A percentile compares a stretch with the other conserved stretches of the same genome.
phyloP scores from a whole-genome alignment of 345 rosid species.

The Brassica cretica region DNA sequence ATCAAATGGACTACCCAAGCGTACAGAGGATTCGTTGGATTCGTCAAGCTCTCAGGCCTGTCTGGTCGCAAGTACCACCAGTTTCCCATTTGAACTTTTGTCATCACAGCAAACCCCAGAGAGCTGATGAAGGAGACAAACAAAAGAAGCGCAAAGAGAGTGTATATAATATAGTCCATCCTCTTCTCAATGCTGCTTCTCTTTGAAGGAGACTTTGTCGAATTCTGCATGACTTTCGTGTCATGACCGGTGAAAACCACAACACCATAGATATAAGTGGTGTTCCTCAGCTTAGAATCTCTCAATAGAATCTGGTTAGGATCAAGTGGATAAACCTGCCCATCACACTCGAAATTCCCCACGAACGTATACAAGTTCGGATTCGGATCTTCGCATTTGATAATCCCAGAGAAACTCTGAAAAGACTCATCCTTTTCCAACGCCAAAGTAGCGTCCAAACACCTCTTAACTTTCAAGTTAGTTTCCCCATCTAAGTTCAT shows the following conservation, averaged over 20 bases:
- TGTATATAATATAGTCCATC: slow-evolving; percentile 65
- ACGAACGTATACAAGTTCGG: slow-evolving; percentile 70
- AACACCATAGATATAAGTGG: slow-evolving; percentile 65
- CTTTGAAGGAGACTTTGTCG: slow-evolving; percentile 68
- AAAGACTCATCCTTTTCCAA: slow-evolving; percentile 52
- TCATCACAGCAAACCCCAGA: slow-evolving; percentile 44
- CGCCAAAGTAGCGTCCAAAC: slow-evolving; percentile 53
- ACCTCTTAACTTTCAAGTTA: slow-evolving; percentile 64
- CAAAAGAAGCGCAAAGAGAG: slow-evolving; percentile 57
- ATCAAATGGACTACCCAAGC: slow-evolving; percentile 54
- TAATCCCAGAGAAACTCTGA: slow-evolving; percentile 41
- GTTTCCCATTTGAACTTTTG: slow-evolving; percentile 44
- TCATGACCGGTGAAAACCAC: slow-evolving; percentile 71
- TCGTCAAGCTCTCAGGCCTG: slow-evolving; percentile 39
- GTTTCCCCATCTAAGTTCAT: slow-evolving; percentile 86
- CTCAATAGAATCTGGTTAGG: slow-evolving; percentile 63
- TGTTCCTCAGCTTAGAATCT: slow-evolving; percentile 78
- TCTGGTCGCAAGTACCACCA: slow-evolving; percentile 67
- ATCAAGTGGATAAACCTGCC: slow-evolving; percentile 48
- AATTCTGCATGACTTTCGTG: slow-evolving; percentile 62
- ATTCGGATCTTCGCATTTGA: slow-evolving; percentile 74
- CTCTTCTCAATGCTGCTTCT: slow-evolving; percentile 65
- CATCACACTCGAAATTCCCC: slow-evolving; percentile 58
- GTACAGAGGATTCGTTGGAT: slow-evolving; percentile 43
- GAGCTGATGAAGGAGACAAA: slow-evolving; percentile 56